A percentile compares a stretch with the other conserved stretches of the same genome.
These are phyloP conservation scores for Alternaria burnsii DNA, from an alignment of 2,329 filamentous ascomycete genomes.

Conservation along the genomic window DNA sequence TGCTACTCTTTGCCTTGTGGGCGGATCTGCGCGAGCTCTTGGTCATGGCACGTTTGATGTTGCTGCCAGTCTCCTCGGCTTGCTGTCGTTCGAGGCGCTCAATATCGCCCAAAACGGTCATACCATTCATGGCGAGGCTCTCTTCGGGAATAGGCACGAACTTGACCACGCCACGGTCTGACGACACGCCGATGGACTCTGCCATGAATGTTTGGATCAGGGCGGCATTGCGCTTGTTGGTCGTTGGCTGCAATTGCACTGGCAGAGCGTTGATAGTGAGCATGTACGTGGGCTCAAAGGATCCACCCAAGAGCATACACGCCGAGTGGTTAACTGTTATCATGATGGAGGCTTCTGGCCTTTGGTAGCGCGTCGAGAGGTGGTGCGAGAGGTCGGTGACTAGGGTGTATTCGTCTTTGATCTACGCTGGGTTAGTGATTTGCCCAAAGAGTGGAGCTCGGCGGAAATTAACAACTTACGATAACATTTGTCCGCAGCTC, in stretches of 20 bases:
- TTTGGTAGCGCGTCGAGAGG: slow-evolving; percentile 77
- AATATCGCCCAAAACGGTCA: slow-evolving; percentile 73
- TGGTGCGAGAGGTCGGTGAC: slow-evolving; percentile 77
- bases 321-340: slow-evolving; percentile 79
- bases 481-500: slow-evolving; percentile 61
- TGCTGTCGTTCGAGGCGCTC: slow-evolving; percentile 63
- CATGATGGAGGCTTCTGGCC: slow-evolving; percentile 76
- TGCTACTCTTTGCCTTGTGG: slow-evolving; percentile 49
- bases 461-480: slow-evolving; percentile 48
- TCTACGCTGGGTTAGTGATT: slow-evolving; percentile 56
- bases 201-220: slow-evolving; percentile 79
- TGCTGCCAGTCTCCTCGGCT: slow-evolving; percentile 51
- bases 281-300: slow-evolving; percentile 80
- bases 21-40: slow-evolving; percentile 47
- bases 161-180: slow-evolving; percentile 74
- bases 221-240: slow-evolving; percentile 82
- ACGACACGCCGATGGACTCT: slow-evolving; percentile 71
- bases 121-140: slow-evolving; percentile 74
- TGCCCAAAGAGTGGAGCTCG: slow-evolving; percentile 17
- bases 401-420: slow-evolving; percentile 78
- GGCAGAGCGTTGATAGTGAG: slow-evolving; percentile 77
- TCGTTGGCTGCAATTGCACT: slow-evolving; percentile 72
- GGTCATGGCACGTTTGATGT: slow-evolving; percentile 54
- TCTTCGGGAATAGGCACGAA: slow-evolving; percentile 76
- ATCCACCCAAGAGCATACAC: slow-evolving; percentile 77